These are phyloP conservation scores for Fusarium hostae DNA, from an alignment of 2,329 filamentous ascomycete species.

Conservation along the genomic window DNA sequence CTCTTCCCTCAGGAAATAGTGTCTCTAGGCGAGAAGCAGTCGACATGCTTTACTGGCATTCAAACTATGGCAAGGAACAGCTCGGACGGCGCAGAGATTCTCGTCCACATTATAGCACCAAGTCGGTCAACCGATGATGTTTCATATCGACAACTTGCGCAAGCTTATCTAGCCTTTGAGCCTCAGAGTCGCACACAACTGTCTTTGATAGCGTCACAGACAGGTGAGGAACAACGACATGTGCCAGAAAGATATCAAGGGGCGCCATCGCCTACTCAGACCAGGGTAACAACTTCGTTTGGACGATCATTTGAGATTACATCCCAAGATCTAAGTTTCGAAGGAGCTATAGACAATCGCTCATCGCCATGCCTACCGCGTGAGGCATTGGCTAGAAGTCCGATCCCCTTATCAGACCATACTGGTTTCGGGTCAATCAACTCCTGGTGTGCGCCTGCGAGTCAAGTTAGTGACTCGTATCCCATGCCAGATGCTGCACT, in stretches of 20 bases:
- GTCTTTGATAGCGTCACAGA: not conserved
- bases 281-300: slow-evolving; percentile 23
- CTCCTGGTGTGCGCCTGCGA: slow-evolving; percentile 59
- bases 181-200: slow-evolving; percentile 41
- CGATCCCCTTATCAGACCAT: slow-evolving; percentile 12
- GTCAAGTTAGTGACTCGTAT: slow-evolving; percentile 66
- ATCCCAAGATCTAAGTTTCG: slow-evolving; percentile 58
- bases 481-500: slow-evolving; percentile 50
- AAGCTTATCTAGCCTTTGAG: slow-evolving; percentile 62
- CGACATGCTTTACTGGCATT: slow-evolving; percentile 40
- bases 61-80: slow-evolving; percentile 43
- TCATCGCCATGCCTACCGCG: slow-evolving; percentile 47
- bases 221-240: not conserved
- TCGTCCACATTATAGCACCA: slow-evolving; percentile 66
- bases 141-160: slow-evolving; percentile 60
- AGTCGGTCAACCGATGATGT: slow-evolving; percentile 60
- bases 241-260: not conserved
- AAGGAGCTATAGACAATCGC: slow-evolving; percentile 58
- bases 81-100: slow-evolving; percentile 59
- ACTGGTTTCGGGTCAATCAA: slow-evolving; percentile 38
- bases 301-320: slow-evolving; percentile 44
- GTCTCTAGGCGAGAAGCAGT: slow-evolving; percentile 7
- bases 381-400: not conserved
- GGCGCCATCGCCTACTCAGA: slow-evolving; percentile 19
- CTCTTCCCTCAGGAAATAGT: slow-evolving; percentile 1